phyloP scores from a whole-genome alignment of 257 asterid species.

The Solanum dulcamara region DNA sequence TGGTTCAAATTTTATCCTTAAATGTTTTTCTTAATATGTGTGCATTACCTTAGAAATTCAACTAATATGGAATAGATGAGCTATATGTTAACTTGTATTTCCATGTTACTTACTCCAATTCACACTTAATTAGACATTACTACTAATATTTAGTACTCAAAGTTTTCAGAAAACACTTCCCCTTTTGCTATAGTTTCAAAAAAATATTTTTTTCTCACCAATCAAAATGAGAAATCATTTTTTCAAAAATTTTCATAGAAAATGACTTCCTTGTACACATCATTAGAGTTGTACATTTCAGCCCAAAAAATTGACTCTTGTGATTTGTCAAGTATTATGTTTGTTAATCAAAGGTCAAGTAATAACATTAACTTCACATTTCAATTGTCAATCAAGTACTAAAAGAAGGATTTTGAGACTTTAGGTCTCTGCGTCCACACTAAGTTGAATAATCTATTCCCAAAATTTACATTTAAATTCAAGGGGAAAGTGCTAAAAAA shows the following conservation, averaged over 20 bases:
- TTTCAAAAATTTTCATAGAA: not conserved
- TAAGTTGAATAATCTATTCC: not conserved
- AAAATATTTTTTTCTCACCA: no score
- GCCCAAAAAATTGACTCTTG: not conserved
- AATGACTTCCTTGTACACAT: not conserved
- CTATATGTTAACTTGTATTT: no score
- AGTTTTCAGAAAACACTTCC: no score
- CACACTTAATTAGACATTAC: no score
- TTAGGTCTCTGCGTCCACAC: not conserved
- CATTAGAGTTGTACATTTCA: not conserved
- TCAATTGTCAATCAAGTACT: not conserved
- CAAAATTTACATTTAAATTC: no score
- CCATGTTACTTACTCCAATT: no score
- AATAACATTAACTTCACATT: not conserved
- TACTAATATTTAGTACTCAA: no score
- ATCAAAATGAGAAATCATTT: not conserved
- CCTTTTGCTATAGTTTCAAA: no score
- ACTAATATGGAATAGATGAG: no score
- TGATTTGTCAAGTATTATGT: not conserved
- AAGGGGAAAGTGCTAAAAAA: not conserved
- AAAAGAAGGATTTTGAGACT: not conserved
- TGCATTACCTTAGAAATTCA: no score
- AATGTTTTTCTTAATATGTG: no score
- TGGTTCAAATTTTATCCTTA: no score
- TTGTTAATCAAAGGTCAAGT: not conserved